Conservation (phyloP, 225 moss, liverwort and hornwort species). For the Marchantia paleacea region DNA sequence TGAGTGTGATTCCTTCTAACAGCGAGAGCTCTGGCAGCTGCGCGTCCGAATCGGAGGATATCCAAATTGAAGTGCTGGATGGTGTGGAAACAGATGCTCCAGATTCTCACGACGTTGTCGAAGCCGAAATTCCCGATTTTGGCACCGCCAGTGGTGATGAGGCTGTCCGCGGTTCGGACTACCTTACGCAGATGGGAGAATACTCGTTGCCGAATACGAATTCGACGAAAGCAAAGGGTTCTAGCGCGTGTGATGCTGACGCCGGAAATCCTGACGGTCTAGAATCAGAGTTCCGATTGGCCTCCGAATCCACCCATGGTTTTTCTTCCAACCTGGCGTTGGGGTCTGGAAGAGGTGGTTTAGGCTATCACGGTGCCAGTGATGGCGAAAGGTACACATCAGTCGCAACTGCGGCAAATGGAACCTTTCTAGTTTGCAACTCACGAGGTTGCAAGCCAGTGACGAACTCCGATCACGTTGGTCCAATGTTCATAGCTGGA, state of each 20-base stretch:
- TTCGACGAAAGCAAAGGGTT: background rate
- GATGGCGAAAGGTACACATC: background rate
- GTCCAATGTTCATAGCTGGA: constrained; percentile 21
- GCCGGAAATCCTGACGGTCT: background rate
- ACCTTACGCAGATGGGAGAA: background rate
- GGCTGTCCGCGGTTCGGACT: background rate
- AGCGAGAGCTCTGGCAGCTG: constrained; percentile 2
- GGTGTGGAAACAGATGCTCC: background rate
- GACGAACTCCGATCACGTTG: constrained; percentile 3
- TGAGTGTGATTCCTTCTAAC: constrained; percentile 21
- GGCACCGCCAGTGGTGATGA: background rate
- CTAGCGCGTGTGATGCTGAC: background rate
- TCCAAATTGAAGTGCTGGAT: background rate
- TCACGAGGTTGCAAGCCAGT: constrained; percentile 21
- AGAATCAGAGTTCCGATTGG: background rate
- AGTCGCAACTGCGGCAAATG: background rate
- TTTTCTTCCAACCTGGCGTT: background rate
- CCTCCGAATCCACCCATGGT: background rate
- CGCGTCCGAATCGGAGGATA: constrained; percentile 10
- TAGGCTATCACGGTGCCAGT: background rate
- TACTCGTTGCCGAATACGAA: background rate
- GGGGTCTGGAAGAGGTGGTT: constrained; percentile 1
- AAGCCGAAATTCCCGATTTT: background rate
- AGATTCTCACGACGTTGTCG: background rate
- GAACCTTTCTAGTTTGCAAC: constrained; percentile 3